Percentiles rank a stretch among this genome's conserved stretches.
phyloP scores from a whole-genome alignment of 192 early-diverging fungal genomes.

The Geranomyces michiganensis region DNA sequence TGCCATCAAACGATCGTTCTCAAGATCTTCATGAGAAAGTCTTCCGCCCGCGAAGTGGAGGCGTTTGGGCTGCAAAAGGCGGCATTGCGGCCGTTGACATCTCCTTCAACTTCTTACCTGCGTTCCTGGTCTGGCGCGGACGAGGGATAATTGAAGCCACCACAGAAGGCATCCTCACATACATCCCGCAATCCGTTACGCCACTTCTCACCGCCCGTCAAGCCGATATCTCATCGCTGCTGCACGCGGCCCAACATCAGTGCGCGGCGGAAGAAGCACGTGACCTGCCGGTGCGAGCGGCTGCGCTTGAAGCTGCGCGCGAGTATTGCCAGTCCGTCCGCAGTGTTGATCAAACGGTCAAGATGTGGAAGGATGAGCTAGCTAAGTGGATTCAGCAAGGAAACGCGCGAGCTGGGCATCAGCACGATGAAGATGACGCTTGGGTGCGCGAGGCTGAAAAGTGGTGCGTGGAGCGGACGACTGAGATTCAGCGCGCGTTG shows the following conservation, averaged over 20 bases:
- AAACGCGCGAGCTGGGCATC: neutral
- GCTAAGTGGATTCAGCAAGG: constrained; percentile 9
- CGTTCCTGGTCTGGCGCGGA: constrained; percentile 9
- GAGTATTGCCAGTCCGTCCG: constrained; percentile 20
- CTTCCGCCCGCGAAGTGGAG: constrained; percentile 9
- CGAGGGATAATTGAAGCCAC: constrained; percentile 4
- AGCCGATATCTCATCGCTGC: neutral
- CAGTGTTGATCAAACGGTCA: constrained; percentile 15
- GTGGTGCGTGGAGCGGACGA: constrained; percentile 15
- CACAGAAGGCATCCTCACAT: constrained; percentile 16
- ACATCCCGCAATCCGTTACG: constrained; percentile 3
- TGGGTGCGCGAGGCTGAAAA: constrained; percentile 15
- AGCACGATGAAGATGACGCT: neutral
- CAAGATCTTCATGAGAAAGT: neutral
- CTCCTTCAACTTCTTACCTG: constrained; percentile 2
- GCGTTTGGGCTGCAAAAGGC: constrained; percentile 2
- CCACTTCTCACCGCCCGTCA: constrained; percentile 6
- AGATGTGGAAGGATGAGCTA: constrained; percentile 21
- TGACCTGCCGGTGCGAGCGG: constrained; percentile 1
- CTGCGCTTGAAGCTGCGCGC: constrained; percentile 14
- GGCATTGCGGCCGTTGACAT: neutral
- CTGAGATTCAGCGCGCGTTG: neutral
- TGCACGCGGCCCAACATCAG: neutral
- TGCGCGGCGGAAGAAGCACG: constrained; percentile 14
- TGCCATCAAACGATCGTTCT: neutral